phyloP scores from a whole-genome alignment of 208 protist species.

The Trypanosoma vivax region DNA sequence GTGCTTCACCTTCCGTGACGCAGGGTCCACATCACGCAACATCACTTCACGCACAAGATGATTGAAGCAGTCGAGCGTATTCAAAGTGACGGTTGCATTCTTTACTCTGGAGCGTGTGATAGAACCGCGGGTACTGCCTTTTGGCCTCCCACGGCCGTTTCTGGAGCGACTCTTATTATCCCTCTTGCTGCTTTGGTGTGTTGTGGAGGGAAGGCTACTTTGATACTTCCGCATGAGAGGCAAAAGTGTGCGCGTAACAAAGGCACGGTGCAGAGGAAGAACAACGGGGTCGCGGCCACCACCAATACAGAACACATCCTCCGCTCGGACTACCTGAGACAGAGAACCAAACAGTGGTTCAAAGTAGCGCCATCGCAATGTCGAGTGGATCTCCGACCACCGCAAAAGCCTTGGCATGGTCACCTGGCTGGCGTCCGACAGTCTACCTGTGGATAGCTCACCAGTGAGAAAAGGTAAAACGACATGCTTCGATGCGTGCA shows the following conservation, averaged over 20 bases:
- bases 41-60: conserved; percentile 1
- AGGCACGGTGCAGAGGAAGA: conserved; percentile 32
- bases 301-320: conserved; percentile 9
- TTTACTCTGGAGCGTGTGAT: background rate
- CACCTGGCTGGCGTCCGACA: background rate
- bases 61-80: conserved; percentile 20
- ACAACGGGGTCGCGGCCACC: conserved; percentile 27
- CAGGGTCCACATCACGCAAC: background rate
- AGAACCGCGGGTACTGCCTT: background rate
- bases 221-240: conserved; percentile 46
- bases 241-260: conserved; percentile 35
- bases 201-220: background rate
- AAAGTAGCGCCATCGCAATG: conserved; percentile 19
- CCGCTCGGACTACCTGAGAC: conserved; percentile 9
- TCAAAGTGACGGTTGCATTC: conserved; percentile 3
- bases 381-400: conserved; percentile 9
- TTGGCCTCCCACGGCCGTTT: background rate
- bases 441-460: background rate
- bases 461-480: conserved; percentile 15
- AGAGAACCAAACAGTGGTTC: conserved; percentile 14
- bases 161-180: background rate
- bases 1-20: background rate
- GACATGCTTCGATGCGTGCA: conserved; percentile 9
- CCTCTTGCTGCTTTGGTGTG: background rate
- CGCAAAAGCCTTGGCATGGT: background rate